phyloP scores from a whole-genome alignment of 306 rosid species.

The Cucumis melo region DNA sequence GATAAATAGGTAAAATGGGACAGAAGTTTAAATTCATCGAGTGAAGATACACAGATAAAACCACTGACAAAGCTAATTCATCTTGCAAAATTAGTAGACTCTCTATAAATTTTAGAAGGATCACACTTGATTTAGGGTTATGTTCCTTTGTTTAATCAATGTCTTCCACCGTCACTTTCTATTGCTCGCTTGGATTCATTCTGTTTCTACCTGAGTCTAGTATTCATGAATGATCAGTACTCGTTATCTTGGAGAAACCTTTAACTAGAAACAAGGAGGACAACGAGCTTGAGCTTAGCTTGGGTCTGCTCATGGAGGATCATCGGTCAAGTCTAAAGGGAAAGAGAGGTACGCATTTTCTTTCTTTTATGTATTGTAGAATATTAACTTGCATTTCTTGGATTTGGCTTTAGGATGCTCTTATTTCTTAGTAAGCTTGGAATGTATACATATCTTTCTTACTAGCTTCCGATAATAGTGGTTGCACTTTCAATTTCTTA shows the following conservation, averaged over 20 bases:
- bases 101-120: neutral
- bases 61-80: neutral
- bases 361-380: no score
- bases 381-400: no score
- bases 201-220: neutral
- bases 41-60: neutral
- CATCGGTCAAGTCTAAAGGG: constrained; percentile 52
- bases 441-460: no score
- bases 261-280: constrained; percentile 47
- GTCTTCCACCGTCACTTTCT: neutral
- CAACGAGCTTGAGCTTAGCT: constrained; percentile 83
- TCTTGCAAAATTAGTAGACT: neutral
- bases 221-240: neutral
- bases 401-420: no score
- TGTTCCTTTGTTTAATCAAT: neutral
- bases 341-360: no score
- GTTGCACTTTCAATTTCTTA: no score
- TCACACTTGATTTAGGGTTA: neutral
- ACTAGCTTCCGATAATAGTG: no score
- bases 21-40: neutral
- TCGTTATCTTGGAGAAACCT: neutral
- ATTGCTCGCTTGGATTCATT: neutral
- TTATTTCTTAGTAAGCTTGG: no score
- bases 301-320: constrained; percentile 87
- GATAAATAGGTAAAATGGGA: neutral